Evolutionary conservation across 148 eudicot species (phyloP).

Genomic region (Amaranthus cruentus): DNA sequence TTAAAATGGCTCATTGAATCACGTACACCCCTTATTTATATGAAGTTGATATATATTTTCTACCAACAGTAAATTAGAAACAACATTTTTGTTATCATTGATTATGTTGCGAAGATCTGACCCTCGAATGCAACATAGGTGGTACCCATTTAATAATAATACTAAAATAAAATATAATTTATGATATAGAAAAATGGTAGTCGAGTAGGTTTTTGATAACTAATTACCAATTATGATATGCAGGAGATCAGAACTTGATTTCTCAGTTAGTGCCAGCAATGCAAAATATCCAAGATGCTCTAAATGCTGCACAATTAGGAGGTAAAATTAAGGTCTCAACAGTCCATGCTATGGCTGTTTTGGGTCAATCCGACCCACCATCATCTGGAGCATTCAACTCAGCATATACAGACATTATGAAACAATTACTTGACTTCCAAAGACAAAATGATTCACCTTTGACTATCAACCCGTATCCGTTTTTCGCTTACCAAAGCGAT

Average conservation of each 20-base stretch:
- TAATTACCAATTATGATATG: not conserved
- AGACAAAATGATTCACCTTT: conserved; percentile 62
- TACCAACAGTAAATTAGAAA: too few species aligned
- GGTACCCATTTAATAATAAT: too few species aligned
- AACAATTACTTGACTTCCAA: conserved; percentile 49
- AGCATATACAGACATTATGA: conserved; percentile 48
- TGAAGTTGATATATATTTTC: too few species aligned
- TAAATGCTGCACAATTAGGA: conserved; percentile 56
- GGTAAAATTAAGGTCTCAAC: conserved; percentile 82
- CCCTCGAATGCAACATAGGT: too few species aligned
- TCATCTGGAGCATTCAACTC: conserved; percentile 63
- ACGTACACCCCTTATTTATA: too few species aligned
- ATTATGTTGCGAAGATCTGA: too few species aligned
- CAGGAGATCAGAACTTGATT: conserved; percentile 50
- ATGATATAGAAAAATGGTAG: too few species aligned
- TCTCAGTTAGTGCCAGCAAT: conserved; percentile 74
- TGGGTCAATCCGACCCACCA: conserved; percentile 83
- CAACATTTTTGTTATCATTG: too few species aligned
- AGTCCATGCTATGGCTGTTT: conserved; percentile 69
- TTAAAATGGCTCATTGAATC: too few species aligned
- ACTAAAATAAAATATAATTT: too few species aligned
- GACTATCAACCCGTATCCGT: conserved; percentile 87
- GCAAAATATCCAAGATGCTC: conserved; percentile 79
- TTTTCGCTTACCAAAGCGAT: conserved; percentile 78
- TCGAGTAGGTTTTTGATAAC: too few species aligned